Evolutionary conservation across 2,329 filamentous ascomycete species (phyloP).

Genomic region (Thielaviopsis ethacetica): DNA sequence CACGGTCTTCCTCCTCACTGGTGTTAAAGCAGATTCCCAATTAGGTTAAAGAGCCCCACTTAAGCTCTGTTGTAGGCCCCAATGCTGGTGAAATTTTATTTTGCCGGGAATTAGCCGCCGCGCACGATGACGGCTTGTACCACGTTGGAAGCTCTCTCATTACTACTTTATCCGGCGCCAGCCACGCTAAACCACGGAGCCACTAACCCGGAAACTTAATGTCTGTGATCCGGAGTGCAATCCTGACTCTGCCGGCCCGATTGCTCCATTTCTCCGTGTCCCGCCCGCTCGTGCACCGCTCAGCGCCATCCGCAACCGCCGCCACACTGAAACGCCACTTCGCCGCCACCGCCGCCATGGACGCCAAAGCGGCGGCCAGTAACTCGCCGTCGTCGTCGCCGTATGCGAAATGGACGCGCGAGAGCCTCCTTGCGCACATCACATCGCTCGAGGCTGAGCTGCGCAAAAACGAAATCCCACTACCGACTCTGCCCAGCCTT

Average conservation of each 20-base stretch:
- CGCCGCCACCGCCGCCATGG: constrained; percentile 3
- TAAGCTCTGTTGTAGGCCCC: neutral
- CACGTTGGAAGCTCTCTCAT: neutral
- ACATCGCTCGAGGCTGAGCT: constrained; percentile 51
- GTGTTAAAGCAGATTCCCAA: neutral
- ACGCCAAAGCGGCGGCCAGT: constrained; percentile 14
- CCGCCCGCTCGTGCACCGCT: neutral
- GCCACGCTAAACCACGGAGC: neutral
- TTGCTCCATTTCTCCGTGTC: neutral
- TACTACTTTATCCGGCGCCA: too few species aligned
- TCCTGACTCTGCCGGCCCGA: neutral
- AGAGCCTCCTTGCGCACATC: constrained; percentile 52
- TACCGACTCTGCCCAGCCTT: constrained; percentile 10
- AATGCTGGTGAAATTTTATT: neutral
- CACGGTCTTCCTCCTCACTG: too few species aligned
- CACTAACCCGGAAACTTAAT: neutral
- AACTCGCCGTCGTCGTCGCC: constrained; percentile 15
- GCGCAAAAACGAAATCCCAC: constrained; percentile 19
- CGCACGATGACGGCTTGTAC: neutral
- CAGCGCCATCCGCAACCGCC: neutral
- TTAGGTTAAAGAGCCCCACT: neutral
- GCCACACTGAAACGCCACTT: constrained; percentile 1
- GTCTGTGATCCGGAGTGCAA: neutral
- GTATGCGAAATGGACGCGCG: constrained; percentile 53
- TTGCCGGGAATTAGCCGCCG: neutral